Evolutionary conservation across 2,329 filamentous ascomycete genomes (phyloP).

Genomic region (Pseudogymnoascus sp.): DNA sequence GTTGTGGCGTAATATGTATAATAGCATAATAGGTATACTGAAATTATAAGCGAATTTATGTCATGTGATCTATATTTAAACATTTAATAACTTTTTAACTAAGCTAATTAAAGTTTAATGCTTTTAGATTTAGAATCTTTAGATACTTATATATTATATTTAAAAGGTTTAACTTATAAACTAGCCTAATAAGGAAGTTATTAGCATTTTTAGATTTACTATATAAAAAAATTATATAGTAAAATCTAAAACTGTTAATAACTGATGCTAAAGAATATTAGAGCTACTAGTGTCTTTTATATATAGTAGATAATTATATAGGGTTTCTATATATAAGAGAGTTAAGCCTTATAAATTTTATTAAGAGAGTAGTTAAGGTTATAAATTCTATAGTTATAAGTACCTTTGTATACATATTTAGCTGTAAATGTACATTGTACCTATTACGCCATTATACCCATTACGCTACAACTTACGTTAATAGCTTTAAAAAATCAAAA

Average conservation of each 20-base stretch:
- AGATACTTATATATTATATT: neutral
- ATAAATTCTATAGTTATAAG: neutral
- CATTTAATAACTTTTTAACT: neutral
- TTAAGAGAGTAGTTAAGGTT: neutral
- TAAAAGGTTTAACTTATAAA: neutral
- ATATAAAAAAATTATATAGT: neutral
- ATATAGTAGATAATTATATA: neutral
- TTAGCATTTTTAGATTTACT: neutral
- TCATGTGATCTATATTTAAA: neutral
- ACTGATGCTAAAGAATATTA: neutral
- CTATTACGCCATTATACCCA: neutral
- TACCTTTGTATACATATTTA: neutral
- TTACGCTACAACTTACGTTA: too few species aligned
- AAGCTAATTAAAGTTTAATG: neutral
- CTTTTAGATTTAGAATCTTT: neutral
- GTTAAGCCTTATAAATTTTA: neutral
- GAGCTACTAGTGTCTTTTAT: neutral
- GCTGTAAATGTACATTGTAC: neutral
- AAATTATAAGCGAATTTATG: too few species aligned
- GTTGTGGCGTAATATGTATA: too few species aligned
- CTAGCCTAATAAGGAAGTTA: neutral
- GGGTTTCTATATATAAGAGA: neutral
- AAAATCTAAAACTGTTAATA: neutral
- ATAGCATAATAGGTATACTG: too few species aligned
- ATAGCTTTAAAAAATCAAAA: too few species aligned